Conservation (phyloP, 176 grass and related monocot genomes). For the Avena sativa region DNA sequence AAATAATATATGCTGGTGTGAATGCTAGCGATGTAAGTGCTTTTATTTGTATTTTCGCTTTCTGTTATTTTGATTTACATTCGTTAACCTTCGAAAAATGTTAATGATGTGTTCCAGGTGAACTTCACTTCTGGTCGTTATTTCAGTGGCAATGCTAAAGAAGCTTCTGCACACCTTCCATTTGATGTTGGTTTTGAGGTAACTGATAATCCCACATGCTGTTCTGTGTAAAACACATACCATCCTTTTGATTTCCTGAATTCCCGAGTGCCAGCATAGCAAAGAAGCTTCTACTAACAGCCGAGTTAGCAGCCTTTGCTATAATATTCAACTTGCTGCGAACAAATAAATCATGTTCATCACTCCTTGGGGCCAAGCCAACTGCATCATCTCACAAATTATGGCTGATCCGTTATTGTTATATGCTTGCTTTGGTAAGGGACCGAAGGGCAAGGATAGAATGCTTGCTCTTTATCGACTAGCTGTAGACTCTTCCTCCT, state of each 20-base stretch:
- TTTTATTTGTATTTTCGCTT: conserved; percentile 10
- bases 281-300: not conserved
- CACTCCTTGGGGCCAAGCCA: not conserved
- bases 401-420: not conserved
- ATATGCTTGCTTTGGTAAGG: not conserved
- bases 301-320: not conserved
- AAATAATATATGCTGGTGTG: conserved; percentile 92
- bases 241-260: conserved; percentile 6
- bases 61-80: conserved; percentile 31
- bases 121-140: conserved; percentile 93
- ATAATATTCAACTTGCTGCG: not conserved
- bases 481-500: conserved; percentile 1
- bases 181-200: conserved; percentile 98
- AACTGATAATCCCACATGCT: not conserved
- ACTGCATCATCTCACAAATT: not conserved
- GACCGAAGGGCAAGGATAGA: not conserved
- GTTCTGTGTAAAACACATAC: not conserved
- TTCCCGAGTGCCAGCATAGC: not conserved
- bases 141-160: conserved; percentile 74
- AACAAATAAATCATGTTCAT: not conserved
- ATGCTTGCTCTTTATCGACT: not conserved
- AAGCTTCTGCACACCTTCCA: conserved; percentile 76
- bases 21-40: conserved; percentile 98
- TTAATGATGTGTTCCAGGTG: conserved; percentile 57
- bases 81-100: not conserved